Evolutionary conservation across 108 stramenopile genomes (phyloP).

Genomic region (Discostella pseudostelligera): DNA sequence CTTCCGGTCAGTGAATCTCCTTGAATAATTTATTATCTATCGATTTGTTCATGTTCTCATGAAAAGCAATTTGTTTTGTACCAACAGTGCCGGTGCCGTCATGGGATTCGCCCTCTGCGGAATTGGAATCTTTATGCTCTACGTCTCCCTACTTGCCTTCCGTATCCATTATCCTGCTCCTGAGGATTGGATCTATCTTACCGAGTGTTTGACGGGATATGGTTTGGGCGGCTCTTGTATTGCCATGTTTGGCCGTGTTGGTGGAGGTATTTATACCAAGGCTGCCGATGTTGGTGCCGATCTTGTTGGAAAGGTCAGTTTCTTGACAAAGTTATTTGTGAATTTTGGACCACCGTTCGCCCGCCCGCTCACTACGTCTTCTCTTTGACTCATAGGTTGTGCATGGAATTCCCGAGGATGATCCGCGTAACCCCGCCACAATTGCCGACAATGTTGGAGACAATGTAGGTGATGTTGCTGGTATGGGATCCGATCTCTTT

Average conservation of each 20-base stretch:
- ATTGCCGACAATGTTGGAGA: constrained; percentile 99
- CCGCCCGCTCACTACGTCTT: neutral
- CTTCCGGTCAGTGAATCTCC: constrained; percentile 59
- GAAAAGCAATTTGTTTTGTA: neutral
- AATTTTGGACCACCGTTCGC: neutral
- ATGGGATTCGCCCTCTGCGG: constrained; percentile 98
- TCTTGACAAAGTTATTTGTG: neutral
- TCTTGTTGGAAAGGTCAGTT: constrained; percentile 90
- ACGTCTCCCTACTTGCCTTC: constrained; percentile 78
- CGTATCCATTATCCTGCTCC: constrained; percentile 72
- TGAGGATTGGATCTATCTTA: constrained; percentile 89
- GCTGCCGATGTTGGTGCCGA: constrained; percentile 99
- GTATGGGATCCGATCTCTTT: constrained; percentile 99
- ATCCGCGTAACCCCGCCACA: constrained; percentile 98
- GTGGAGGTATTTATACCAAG: constrained; percentile 99
- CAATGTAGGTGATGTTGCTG: constrained; percentile 98
- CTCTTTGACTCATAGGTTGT: constrained; percentile 60
- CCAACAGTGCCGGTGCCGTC: constrained; percentile 86
- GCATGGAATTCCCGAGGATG: constrained; percentile 98
- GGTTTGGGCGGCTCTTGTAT: constrained; percentile 96
- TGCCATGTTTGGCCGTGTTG: constrained; percentile 99
- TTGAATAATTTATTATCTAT: too few species aligned
- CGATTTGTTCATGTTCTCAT: too few species aligned
- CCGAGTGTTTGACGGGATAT: constrained; percentile 94
- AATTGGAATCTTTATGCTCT: constrained; percentile 90